phyloP scores from a whole-genome alignment of 345 rosid species.

The Ceriops zippeliana region DNA sequence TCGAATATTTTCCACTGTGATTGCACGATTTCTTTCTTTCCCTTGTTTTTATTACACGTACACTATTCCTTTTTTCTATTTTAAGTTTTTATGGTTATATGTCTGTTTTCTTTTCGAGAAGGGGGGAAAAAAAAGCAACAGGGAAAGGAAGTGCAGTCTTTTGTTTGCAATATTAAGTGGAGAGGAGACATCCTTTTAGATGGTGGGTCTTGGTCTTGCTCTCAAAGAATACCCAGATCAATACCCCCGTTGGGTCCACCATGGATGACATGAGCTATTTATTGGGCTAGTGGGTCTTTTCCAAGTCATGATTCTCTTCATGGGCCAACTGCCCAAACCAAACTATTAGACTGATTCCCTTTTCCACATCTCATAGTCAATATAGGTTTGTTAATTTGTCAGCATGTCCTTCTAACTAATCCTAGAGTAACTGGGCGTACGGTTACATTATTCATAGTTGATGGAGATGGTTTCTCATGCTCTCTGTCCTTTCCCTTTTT shows the following conservation, averaged over 20 bases:
- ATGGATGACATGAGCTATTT: slow-evolving; percentile 12
- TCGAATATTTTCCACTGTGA: no score
- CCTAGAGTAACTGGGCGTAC: background rate
- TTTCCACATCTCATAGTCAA: background rate
- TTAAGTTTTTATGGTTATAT: no score
- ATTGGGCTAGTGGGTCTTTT: slow-evolving; percentile 17
- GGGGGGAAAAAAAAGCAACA: no score
- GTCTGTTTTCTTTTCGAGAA: no score
- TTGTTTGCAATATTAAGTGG: no score
- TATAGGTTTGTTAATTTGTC: background rate
- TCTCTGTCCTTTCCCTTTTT: no score
- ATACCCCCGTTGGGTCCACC: slow-evolving; percentile 22
- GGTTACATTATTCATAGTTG: background rate
- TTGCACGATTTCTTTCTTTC: no score
- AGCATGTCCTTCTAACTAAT: slow-evolving; percentile 14
- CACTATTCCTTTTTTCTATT: no score
- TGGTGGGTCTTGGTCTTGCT: background rate
- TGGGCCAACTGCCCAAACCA: slow-evolving; percentile 34
- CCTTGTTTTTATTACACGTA: no score
- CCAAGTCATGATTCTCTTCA: slow-evolving; percentile 18
- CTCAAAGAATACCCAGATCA: background rate
- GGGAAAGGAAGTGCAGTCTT: no score
- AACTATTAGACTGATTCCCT: background rate
- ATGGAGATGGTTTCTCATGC: no score
- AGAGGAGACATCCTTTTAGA: background rate